A percentile compares a stretch with the other conserved stretches of the same genome.
phyloP scores from a whole-genome alignment of 805 yeast genomes.

The Torulaspora delbrueckii region DNA sequence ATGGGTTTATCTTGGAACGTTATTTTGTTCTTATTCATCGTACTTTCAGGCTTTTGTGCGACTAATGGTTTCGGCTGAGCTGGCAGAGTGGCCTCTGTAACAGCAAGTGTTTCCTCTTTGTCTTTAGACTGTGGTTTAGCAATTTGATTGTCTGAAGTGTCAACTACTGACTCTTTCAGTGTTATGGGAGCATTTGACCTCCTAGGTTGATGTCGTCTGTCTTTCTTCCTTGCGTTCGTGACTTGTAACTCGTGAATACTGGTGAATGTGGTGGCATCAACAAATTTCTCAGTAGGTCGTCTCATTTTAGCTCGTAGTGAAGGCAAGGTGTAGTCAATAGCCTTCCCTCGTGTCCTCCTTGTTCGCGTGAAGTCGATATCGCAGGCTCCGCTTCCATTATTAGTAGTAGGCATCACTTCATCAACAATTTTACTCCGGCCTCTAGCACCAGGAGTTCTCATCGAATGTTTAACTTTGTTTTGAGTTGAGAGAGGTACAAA shows the following conservation, averaged over 20 bases:
- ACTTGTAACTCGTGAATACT: conserved; percentile 36
- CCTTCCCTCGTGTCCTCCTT: conserved; percentile 50
- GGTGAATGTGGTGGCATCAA: conserved; percentile 51
- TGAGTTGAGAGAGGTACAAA: conserved; percentile 19
- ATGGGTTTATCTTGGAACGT: conserved; percentile 1
- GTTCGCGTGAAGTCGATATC: conserved; percentile 27
- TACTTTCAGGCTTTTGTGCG: background rate
- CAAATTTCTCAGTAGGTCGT: conserved; percentile 53
- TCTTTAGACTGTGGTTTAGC: background rate
- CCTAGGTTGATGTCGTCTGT: conserved; percentile 3
- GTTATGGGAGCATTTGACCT: background rate
- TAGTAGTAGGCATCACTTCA: conserved; percentile 38
- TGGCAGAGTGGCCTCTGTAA: too few relatives aligned
- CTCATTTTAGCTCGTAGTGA: conserved; percentile 66
- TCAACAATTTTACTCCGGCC: conserved; percentile 32
- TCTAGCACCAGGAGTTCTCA: conserved; percentile 31
- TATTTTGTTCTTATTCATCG: background rate
- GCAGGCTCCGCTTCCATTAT: conserved; percentile 21
- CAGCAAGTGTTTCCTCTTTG: background rate
- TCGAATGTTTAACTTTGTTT: conserved; percentile 29
- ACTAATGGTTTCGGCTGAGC: background rate
- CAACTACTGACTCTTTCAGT: conserved; percentile 1
- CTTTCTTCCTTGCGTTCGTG: conserved; percentile 10
- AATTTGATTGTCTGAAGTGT: background rate
- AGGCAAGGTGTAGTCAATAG: conserved; percentile 63